Evolutionary conservation across 768 basidiomycete species (phyloP).

Genomic region (Suillus subluteus): DNA sequence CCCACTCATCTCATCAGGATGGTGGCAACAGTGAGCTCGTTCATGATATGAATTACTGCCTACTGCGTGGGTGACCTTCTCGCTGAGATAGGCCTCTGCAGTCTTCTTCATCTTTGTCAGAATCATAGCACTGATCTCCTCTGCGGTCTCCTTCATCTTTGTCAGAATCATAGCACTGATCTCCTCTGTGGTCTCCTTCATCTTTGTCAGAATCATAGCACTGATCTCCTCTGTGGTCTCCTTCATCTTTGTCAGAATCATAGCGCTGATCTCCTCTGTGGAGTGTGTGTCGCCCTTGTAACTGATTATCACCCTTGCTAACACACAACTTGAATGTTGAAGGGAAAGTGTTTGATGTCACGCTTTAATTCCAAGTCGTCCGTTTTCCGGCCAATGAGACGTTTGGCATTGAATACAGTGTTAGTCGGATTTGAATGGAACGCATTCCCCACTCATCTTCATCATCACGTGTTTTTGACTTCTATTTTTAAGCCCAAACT

Average conservation of each 20-base stretch:
- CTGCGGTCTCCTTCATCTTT: too few relatives aligned
- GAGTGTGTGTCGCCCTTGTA: slow-evolving; percentile 74
- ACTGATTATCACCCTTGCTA: slow-evolving; percentile 79
- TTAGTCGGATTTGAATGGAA: slow-evolving; percentile 90
- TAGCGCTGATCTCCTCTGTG: too few relatives aligned
- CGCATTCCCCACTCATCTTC: slow-evolving; percentile 56
- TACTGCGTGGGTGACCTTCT: slow-evolving; percentile 95
- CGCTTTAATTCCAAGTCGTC: slow-evolving; percentile 80
- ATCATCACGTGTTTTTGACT: too few relatives aligned
- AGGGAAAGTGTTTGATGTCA: slow-evolving; percentile 87
- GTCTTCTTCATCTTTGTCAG: too few relatives aligned
- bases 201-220: slow-evolving; percentile 94
- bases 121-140: too few relatives aligned
- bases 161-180: too few relatives aligned
- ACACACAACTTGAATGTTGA: slow-evolving; percentile 59
- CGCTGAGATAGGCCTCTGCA: slow-evolving; percentile 95
- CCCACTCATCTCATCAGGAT: too few relatives aligned
- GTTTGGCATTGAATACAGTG: slow-evolving; percentile 96
- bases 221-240: slow-evolving; percentile 78
- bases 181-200: too few relatives aligned
- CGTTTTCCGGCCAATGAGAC: slow-evolving; percentile 87
- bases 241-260: too few relatives aligned
- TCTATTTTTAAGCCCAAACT: too few relatives aligned
- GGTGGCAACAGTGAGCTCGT: too few relatives aligned
- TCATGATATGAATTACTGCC: slow-evolving; percentile 26